A percentile compares a stretch with the other conserved stretches of the same genome.
Evolutionary conservation across 2,329 filamentous ascomycete species (phyloP).

Genomic region (Parastagonospora nodorum): DNA sequence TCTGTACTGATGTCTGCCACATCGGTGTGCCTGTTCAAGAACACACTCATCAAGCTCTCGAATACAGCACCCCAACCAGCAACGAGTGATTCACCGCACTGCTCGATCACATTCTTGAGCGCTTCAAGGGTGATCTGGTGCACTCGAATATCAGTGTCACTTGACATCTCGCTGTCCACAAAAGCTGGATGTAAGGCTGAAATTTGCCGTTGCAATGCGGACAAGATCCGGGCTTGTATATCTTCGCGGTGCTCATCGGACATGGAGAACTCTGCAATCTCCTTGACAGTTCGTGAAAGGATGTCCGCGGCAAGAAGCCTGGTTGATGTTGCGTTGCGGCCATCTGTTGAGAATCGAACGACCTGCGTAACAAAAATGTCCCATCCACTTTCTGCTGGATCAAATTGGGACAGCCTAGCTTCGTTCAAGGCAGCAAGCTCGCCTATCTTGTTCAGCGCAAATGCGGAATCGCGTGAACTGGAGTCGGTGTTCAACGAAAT

Average conservation of each 20-base stretch:
- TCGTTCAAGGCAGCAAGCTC: conserved; percentile 53
- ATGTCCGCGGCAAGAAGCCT: conserved; percentile 57
- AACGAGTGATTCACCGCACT: conserved; percentile 81
- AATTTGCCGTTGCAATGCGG: conserved; percentile 68
- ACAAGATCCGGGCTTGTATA: conserved; percentile 74
- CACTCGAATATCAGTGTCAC: conserved; percentile 74
- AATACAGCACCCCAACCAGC: conserved; percentile 88
- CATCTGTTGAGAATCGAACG: conserved; percentile 52
- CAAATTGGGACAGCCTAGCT: conserved; percentile 68
- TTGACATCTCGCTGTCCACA: conserved; percentile 60
- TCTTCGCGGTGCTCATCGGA: conserved; percentile 50
- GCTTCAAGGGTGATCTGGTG: conserved; percentile 81
- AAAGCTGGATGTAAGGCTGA: conserved; percentile 58
- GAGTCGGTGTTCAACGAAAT: conserved; percentile 47
- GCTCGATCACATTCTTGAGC: conserved; percentile 80
- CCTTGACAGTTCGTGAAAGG: conserved; percentile 53
- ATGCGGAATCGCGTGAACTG: conserved; percentile 52
- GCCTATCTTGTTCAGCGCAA: conserved; percentile 55
- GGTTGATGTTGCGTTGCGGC: conserved; percentile 48
- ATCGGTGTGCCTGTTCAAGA: conserved; percentile 44
- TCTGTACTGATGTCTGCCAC: neutral
- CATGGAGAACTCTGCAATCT: conserved; percentile 58
- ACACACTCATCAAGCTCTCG: conserved; percentile 82
- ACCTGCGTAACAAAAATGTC: conserved; percentile 64
- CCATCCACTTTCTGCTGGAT: conserved; percentile 77